These are phyloP conservation scores for Amphibolis antarctica DNA, from an alignment of 106 monocot species.

Conservation along the genomic window DNA sequence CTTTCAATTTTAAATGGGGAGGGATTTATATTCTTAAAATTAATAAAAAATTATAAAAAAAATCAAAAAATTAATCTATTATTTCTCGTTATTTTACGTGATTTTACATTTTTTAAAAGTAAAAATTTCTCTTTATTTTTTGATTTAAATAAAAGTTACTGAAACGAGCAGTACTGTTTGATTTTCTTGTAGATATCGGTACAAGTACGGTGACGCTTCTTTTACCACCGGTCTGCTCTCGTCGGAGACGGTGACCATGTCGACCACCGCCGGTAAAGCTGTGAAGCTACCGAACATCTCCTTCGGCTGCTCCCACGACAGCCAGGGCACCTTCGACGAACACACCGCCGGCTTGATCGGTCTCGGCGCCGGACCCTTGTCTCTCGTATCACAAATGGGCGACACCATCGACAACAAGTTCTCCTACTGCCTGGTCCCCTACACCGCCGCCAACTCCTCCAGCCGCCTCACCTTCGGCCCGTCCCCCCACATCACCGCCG, in stretches of 20 bases:
- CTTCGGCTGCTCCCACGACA: slow-evolving; percentile 26
- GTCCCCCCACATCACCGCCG: background rate
- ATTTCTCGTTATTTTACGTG: no score
- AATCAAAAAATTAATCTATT: no score
- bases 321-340: slow-evolving; percentile 8
- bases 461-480: slow-evolving; percentile 8
- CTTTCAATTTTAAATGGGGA: no score
- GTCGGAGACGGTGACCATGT: slow-evolving; percentile 17
- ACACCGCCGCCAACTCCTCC: background rate
- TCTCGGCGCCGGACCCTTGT: slow-evolving; percentile 20
- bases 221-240: slow-evolving; percentile 5
- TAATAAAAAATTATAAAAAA: no score
- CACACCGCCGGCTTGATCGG: slow-evolving; percentile 15
- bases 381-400: slow-evolving; percentile 21
- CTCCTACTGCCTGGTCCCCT: slow-evolving; percentile 23
- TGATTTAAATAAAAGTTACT: background rate
- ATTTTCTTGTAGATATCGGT: slow-evolving; percentile 6
- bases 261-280: background rate
- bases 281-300: slow-evolving; percentile 6
- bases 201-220: slow-evolving; percentile 19
- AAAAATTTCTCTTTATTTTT: background rate
- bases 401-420: slow-evolving; percentile 13
- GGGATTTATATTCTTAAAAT: no score
- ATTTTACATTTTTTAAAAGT: no score
- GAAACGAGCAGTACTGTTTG: background rate